These are phyloP conservation scores for Cryptococcus floricola DNA, from an alignment of 1,284 basidiomycete species.

Conservation along the genomic window DNA sequence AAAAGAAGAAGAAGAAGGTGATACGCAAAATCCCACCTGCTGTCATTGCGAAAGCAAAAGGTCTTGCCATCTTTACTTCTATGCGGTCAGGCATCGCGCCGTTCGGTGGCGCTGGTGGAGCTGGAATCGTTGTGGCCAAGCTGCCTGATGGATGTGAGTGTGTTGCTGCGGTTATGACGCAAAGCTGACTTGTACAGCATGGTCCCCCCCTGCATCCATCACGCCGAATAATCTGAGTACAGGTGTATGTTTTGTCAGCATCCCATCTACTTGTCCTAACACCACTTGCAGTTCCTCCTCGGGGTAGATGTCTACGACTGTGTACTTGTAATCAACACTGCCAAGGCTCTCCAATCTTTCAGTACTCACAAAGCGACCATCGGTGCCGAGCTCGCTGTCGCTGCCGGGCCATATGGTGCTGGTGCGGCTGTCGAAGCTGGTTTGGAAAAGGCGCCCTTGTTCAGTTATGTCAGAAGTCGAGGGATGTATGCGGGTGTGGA, in stretches of 20 bases:
- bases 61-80: constrained; percentile 53
- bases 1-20: constrained; percentile 48
- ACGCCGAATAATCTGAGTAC: constrained; percentile 53
- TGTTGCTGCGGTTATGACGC: background rate
- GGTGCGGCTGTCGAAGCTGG: constrained; percentile 53
- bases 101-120: constrained; percentile 55
- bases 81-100: constrained; percentile 54
- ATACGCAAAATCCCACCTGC: constrained; percentile 54
- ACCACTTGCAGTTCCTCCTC: constrained; percentile 38
- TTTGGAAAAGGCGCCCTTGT: constrained; percentile 48
- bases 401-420: constrained; percentile 54
- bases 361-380: constrained; percentile 54
- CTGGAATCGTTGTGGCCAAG: constrained; percentile 50
- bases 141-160: constrained; percentile 50
- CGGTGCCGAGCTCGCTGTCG: constrained; percentile 53
- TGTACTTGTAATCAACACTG: constrained; percentile 51
- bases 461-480: constrained; percentile 47
- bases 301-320: constrained; percentile 53
- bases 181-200: constrained; percentile 32
- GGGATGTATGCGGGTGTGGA: constrained; percentile 53
- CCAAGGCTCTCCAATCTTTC: constrained; percentile 54
- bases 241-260: constrained; percentile 29
- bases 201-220: constrained; percentile 54
- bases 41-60: constrained; percentile 51
- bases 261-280: background rate